These are phyloP conservation scores for Boletus mariae DNA, from an alignment of 1,284 basidiomycete species.

Conservation along the genomic window DNA sequence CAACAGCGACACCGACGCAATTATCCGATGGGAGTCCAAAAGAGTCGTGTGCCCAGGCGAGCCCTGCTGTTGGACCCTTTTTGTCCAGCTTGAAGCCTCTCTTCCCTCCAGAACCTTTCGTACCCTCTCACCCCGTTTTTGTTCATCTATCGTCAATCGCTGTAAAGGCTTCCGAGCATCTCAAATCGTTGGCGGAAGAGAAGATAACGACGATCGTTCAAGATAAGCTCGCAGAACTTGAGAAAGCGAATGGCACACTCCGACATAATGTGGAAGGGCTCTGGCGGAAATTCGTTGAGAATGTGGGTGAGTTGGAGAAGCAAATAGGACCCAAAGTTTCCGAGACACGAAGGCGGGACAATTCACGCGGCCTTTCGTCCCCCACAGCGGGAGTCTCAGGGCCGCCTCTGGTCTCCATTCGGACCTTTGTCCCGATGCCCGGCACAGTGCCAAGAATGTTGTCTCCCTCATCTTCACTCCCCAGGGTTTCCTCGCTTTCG, in stretches of 20 bases:
- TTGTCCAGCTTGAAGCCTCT: slow-evolving; percentile 51
- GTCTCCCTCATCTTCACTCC: slow-evolving; percentile 33
- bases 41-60: slow-evolving; percentile 33
- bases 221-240: slow-evolving; percentile 55
- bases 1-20: slow-evolving; percentile 18
- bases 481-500: slow-evolving; percentile 60
- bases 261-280: slow-evolving; percentile 57
- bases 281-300: slow-evolving; percentile 58
- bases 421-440: slow-evolving; percentile 54
- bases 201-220: slow-evolving; percentile 53
- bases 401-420: slow-evolving; percentile 34
- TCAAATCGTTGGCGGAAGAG: slow-evolving; percentile 57
- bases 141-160: slow-evolving; percentile 59
- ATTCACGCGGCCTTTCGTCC: slow-evolving; percentile 20
- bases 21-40: slow-evolving; percentile 18
- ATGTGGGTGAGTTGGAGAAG: slow-evolving; percentile 46
- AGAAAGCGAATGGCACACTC: slow-evolving; percentile 52
- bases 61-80: slow-evolving; percentile 35
- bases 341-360: slow-evolving; percentile 22
- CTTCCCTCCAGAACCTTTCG: slow-evolving; percentile 72
- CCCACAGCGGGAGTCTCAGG: slow-evolving; percentile 19
- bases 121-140: slow-evolving; percentile 71
- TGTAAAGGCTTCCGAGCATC: slow-evolving; percentile 47
- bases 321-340: slow-evolving; percentile 28
- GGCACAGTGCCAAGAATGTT: slow-evolving; percentile 36